Conservation (phyloP, 352 stramenopile species). For the Pythium apleroticum region DNA sequence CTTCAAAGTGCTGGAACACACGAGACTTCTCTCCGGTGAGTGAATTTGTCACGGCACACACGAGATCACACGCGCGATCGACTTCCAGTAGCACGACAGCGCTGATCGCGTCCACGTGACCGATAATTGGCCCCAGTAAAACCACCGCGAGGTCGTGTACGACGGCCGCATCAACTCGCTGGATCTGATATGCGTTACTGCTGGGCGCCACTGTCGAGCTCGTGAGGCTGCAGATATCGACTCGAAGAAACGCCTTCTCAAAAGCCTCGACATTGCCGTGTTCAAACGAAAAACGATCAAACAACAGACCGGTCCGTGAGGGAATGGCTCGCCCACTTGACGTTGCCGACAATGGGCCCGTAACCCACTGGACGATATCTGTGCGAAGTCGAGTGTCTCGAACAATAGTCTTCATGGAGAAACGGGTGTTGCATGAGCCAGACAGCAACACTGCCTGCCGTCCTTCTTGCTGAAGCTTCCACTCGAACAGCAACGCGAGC, state of each 20-base stretch:
- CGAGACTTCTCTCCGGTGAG: constrained; percentile 43
- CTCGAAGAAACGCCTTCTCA: constrained; percentile 35
- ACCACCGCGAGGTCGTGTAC: constrained; percentile 31
- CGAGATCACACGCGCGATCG: constrained; percentile 49
- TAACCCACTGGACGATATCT: constrained; percentile 40
- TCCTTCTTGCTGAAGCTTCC: constrained; percentile 54
- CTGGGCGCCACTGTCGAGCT: constrained; percentile 3
- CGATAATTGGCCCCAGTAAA: constrained; percentile 66
- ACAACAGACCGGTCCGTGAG: constrained; percentile 25
- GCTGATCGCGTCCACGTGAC: constrained; percentile 59
- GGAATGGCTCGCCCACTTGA: constrained; percentile 3
- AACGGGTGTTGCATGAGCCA: constrained; percentile 38
- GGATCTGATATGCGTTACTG: background rate
- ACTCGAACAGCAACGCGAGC: constrained; percentile 61
- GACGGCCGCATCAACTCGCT: constrained; percentile 13
- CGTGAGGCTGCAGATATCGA: constrained; percentile 10
- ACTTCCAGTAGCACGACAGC: constrained; percentile 69
- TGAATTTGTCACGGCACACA: constrained; percentile 51
- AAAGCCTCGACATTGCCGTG: constrained; percentile 30
- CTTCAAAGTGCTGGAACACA: constrained; percentile 54
- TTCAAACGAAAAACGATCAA: constrained; percentile 54
- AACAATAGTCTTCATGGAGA: constrained; percentile 38
- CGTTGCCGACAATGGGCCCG: constrained; percentile 34
- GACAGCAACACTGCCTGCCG: constrained; percentile 47
- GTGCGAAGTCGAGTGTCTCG: constrained; percentile 51